Base-by-base conservation (phyloP, 1,284 basidiomycete genomes). In the Trametes versicolor region DNA sequence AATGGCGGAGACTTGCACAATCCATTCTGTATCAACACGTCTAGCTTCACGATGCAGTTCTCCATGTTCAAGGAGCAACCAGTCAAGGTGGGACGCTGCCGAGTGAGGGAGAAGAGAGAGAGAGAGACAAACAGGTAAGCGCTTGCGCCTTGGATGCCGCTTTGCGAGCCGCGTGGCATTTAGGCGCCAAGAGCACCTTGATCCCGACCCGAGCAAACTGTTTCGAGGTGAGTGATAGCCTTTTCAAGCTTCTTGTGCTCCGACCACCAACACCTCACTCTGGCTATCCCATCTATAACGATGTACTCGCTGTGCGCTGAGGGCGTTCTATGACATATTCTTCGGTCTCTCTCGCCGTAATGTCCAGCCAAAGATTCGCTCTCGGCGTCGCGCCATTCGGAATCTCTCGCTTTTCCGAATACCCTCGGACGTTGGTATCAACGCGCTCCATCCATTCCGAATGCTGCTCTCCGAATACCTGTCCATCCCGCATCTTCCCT, bases 361-460 rank as follows among this genome's bases (percentile, higher is more conserved):
- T 51, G 3, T 29, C 29, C 21, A 29, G 19, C 29, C 19, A 12
- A 27, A 29, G 25, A 49, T 49, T 49, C 27, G 48, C 48, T 36
- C 29, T 51, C 29, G 32, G n/a, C n/a, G 19, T 5, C 6, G 21
- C n/a, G 48, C 13, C 21, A 55, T 55, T 55, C 53, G 36, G 39
- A 55, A 55, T 55, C 19, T 10, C 47, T 13, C 17, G 32, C 15
- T 47, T 27, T 19, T 25, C 54, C 54, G 54, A 56, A 45, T 56
- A n/a, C 13, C 29, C 10, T 51, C 61, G 36, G 34, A 39, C 21
- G 54, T 57, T 57, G 27, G 53, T 51, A 56, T 50, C 60, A n/a
- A 27, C 54, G 29, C 25, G 47, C 32, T 19, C 53, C 19, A 17
- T 2, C 6, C 29, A 57, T 51, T 62, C 61, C 54, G 61, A 57